These are phyloP conservation scores for Boeremia exigua DNA, from an alignment of 2,329 filamentous ascomycete species.

Conservation along the genomic window DNA sequence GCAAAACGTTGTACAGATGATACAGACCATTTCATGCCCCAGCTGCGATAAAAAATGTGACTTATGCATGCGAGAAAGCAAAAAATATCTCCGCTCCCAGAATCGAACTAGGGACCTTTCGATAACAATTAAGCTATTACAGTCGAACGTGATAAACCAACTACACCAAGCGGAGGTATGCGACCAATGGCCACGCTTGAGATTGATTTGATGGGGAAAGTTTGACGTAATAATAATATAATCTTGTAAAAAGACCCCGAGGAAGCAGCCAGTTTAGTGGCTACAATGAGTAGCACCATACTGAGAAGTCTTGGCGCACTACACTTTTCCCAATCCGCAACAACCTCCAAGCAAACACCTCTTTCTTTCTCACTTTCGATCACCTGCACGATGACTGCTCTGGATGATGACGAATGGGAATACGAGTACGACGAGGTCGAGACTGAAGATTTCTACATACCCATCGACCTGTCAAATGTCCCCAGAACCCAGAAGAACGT, in stretches of 20 bases:
- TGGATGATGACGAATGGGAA: conserved; percentile 60
- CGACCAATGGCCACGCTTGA: conserved; percentile 19
- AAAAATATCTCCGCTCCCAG: conserved; percentile 41
- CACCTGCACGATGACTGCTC: background rate
- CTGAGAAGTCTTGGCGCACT: background rate
- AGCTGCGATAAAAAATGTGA: too few relatives aligned
- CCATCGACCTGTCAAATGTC: conserved; percentile 61
- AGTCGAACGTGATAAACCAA: conserved; percentile 47
- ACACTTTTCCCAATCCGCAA: background rate
- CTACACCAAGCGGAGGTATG: conserved; percentile 34
- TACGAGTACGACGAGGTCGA: conserved; percentile 64
- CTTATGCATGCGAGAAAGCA: too few relatives aligned
- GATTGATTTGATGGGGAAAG: background rate
- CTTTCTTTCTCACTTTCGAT: background rate
- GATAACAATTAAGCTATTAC: conserved; percentile 41
- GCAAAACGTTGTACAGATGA: too few relatives aligned
- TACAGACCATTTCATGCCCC: too few relatives aligned
- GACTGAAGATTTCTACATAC: conserved; percentile 66
- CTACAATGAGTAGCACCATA: too few relatives aligned
- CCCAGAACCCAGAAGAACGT: conserved; percentile 27
- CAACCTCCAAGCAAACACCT: background rate
- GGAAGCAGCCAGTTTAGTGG: too few relatives aligned
- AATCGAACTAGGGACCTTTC: conserved; percentile 41
- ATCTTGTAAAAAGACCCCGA: too few relatives aligned
- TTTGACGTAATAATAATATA: too few relatives aligned